Conservation (phyloP, 768 basidiomycete genomes). For the Boletus pseudo-olivaceus region DNA sequence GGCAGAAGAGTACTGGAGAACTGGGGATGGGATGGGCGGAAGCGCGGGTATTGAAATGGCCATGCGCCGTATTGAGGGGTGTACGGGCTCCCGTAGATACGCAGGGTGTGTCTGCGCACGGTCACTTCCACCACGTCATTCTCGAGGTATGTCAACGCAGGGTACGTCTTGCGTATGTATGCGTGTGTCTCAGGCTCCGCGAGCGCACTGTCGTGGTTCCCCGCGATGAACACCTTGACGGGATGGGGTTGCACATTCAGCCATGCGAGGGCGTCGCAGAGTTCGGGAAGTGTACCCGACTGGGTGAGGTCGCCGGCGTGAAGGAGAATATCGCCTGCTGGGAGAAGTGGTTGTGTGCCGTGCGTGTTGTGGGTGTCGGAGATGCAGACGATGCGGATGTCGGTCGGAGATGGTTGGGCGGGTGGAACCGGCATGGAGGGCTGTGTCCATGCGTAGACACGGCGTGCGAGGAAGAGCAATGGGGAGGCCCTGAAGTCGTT, state of each 20-base stretch:
- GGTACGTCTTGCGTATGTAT: slow-evolving; percentile 19
- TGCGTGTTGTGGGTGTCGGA: slow-evolving; percentile 40
- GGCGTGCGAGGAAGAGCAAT: slow-evolving; percentile 8
- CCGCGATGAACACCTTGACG: slow-evolving; percentile 41
- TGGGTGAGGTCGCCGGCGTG: slow-evolving; percentile 41
- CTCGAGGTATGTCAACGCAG: slow-evolving; percentile 37
- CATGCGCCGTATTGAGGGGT: slow-evolving; percentile 35
- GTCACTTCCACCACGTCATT: slow-evolving; percentile 28
- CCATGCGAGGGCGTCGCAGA: slow-evolving; percentile 31
- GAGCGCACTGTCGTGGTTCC: slow-evolving; percentile 41
- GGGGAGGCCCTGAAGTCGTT: slow-evolving; percentile 11
- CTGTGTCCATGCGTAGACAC: slow-evolving; percentile 13
- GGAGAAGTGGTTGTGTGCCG: slow-evolving; percentile 24
- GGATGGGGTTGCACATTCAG: slow-evolving; percentile 33
- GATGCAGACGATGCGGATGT: slow-evolving; percentile 38
- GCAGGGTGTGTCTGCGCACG: slow-evolving; percentile 30
- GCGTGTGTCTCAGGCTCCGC: slow-evolving; percentile 12
- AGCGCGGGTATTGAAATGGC: slow-evolving; percentile 11
- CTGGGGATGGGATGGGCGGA: background rate
- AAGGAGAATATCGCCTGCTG: slow-evolving; percentile 40
- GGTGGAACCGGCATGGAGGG: background rate
- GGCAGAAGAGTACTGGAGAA: background rate
- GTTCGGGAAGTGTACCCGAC: slow-evolving; percentile 33
- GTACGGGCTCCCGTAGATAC: slow-evolving; percentile 38
- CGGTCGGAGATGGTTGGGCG: background rate